Percentiles rank a stretch among this genome's conserved stretches.
These are phyloP conservation scores for Codiaeum variegatum DNA, from an alignment of 441 rosid genomes.

Conservation along the genomic window DNA sequence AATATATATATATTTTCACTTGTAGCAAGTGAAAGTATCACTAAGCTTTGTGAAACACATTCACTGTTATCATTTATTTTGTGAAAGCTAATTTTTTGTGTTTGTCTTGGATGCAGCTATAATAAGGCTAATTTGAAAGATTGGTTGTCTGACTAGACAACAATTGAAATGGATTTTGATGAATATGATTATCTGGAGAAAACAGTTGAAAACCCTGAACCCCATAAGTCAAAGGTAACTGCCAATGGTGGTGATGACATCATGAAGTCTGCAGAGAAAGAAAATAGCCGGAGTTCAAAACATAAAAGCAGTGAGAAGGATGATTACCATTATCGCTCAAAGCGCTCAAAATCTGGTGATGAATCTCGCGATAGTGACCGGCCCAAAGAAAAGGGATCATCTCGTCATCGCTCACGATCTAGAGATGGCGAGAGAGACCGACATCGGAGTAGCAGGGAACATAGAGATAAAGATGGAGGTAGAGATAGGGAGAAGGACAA, in stretches of 20 bases:
- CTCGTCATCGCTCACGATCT: constrained; percentile 52
- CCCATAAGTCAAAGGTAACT: constrained; percentile 41
- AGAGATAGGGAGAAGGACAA: constrained; percentile 32
- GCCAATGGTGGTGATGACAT: constrained; percentile 52
- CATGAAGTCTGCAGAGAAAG: constrained; percentile 43
- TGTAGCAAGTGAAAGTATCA: background rate
- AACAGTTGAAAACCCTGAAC: constrained; percentile 74
- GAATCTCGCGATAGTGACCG: constrained; percentile 42
- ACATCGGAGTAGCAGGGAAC: constrained; percentile 44
- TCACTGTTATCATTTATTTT: background rate
- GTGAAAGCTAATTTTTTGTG: background rate
- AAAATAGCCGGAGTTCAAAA: constrained; percentile 49
- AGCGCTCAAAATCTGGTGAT: constrained; percentile 50
- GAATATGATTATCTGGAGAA: constrained; percentile 96
- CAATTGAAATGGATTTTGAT: constrained; percentile 73
- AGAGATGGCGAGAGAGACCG: constrained; percentile 57
- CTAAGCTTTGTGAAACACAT: background rate
- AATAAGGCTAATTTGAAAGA: background rate
- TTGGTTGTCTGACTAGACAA: constrained; percentile 8
- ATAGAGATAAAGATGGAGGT: constrained; percentile 42
- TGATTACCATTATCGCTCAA: constrained; percentile 40
- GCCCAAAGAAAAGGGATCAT: constrained; percentile 39
- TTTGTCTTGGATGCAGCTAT: constrained; percentile 8
- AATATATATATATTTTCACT: background rate
- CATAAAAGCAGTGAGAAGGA: constrained; percentile 50